Evolutionary conservation across 176 grass and related monocot species (phyloP), one percentile per base, ranked within the genome.

Genomic region (Dactylis glomerata): DNA sequence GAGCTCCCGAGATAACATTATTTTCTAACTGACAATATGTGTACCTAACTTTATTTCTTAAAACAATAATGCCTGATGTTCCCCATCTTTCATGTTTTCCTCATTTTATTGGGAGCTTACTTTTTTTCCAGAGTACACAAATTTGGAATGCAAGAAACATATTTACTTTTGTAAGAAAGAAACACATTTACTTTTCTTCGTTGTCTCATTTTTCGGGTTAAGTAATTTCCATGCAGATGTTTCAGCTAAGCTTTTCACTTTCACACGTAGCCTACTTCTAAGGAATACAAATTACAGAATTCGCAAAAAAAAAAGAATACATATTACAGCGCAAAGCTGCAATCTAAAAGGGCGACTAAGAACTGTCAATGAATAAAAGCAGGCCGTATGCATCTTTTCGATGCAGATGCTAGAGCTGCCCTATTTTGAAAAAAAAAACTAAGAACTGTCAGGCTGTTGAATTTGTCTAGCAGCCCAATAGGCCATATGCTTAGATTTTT

Each of bases 1-100:
- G 45, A 57, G 58, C 23, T 59, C 15, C 41, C 3, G 47, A 85
- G 77, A 81, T 68, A 85, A 85, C 27, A 70, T 85, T 85, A 59
- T 81, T 61, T 76, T 89, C n/a, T 76, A 24, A 50, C n/a, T 20
- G 69, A 81, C 32, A 85, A 49, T 70, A 70, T 26, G 8, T 76
- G 50, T 68, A 19, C 77, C 61, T 85, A 85, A 85, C 59, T 81
- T 76, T 20, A 12, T 20, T 15, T 55, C 4, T 13, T 23, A 41
- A 42, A 88, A 81, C 30, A 64, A 22, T 27, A 40, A 22, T 19
- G 6, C 37, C 63, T 47, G 59, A 58, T 42, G 47, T 76, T 68
- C 67, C n/a, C 37, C 63, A 56, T 22, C 66, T 67, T 75, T 68
- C 56, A 36, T 57, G 50, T 54, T 44, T 76, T 27, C 36, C 5